A percentile compares a stretch with the other conserved stretches of the same genome.
Conservation (phyloP, 2,329 filamentous ascomycete genomes). For the Fusarium xyrophilum region DNA sequence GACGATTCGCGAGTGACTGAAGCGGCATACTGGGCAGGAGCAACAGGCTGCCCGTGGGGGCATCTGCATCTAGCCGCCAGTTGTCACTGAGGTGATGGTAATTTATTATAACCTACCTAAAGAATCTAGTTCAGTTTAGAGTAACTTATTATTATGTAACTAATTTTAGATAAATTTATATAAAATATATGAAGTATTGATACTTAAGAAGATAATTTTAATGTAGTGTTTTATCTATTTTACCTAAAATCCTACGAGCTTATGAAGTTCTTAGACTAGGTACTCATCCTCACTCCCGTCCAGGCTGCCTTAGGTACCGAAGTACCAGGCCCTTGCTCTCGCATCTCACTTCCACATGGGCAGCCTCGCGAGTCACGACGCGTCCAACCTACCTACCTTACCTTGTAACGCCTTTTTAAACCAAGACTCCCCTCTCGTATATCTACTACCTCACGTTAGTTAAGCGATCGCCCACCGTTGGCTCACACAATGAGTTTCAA, state of each 20-base stretch:
- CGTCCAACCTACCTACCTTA: neutral
- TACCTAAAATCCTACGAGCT: fast-evolving
- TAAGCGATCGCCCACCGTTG: neutral
- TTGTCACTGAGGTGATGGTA: neutral
- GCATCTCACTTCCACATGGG: neutral
- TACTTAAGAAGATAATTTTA: too few species aligned
- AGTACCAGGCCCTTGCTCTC: too few species aligned
- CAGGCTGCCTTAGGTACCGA: neutral
- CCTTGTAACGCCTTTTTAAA: neutral
- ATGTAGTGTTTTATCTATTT: neutral
- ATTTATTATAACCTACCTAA: too few species aligned
- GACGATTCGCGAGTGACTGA: neutral
- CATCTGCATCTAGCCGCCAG: neutral
- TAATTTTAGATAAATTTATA: neutral
- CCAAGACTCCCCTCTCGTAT: neutral
- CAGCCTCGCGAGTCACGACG: neutral
- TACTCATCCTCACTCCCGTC: neutral
- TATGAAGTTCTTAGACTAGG: neutral
- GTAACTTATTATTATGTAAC: too few species aligned
- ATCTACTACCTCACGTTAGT: too few species aligned
- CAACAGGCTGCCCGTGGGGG: neutral
- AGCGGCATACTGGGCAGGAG: neutral
- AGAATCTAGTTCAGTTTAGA: too few species aligned
- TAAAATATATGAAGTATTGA: too few species aligned
- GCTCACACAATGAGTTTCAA: neutral